Conservation (phyloP, 169 alveolate genomes). For the Plasmodium coatneyi region DNA sequence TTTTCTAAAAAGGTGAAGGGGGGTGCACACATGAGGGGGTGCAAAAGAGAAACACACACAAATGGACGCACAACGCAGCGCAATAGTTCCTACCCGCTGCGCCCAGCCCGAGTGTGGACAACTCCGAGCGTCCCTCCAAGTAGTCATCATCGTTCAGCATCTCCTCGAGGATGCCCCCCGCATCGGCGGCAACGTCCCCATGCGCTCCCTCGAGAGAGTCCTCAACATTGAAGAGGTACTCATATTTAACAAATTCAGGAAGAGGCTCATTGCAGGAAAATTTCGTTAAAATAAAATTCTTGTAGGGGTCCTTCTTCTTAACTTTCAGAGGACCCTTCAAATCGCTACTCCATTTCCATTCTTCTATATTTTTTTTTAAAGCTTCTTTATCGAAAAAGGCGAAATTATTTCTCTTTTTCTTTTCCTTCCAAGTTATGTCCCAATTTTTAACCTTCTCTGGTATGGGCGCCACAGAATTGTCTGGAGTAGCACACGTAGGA, state of each 20-base stretch:
- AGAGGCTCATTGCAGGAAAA: conserved; percentile 64
- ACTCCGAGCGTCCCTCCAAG: conserved; percentile 6
- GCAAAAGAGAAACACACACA: not conserved
- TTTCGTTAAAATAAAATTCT: conserved; percentile 77
- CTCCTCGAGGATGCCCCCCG: conserved; percentile 34
- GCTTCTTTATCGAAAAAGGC: conserved; percentile 71
- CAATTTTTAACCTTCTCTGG: conserved; percentile 87
- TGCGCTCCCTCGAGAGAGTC: conserved; percentile 67
- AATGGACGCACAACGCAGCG: not conserved
- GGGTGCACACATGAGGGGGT: not conserved
- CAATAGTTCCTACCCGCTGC: not conserved
- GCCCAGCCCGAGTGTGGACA: conserved; percentile 16
- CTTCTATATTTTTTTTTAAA: conserved; percentile 82
- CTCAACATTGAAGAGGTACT: conserved; percentile 79
- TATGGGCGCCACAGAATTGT: conserved; percentile 84
- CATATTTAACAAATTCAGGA: conserved; percentile 75
- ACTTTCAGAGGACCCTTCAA: conserved; percentile 84
- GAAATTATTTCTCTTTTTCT: conserved; percentile 69
- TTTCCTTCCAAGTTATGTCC: conserved; percentile 87
- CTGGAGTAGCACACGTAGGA: conserved; percentile 88
- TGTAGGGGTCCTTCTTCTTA: conserved; percentile 81
- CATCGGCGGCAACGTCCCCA: conserved; percentile 33
- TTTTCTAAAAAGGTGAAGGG: not conserved
- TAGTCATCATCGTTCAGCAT: conserved; percentile 58
- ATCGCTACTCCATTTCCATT: conserved; percentile 88